Evolutionary conservation across 2,329 filamentous ascomycete genomes (phyloP), one percentile per base, ranked within the genome.

Genomic region (Colletotrichum horii): DNA sequence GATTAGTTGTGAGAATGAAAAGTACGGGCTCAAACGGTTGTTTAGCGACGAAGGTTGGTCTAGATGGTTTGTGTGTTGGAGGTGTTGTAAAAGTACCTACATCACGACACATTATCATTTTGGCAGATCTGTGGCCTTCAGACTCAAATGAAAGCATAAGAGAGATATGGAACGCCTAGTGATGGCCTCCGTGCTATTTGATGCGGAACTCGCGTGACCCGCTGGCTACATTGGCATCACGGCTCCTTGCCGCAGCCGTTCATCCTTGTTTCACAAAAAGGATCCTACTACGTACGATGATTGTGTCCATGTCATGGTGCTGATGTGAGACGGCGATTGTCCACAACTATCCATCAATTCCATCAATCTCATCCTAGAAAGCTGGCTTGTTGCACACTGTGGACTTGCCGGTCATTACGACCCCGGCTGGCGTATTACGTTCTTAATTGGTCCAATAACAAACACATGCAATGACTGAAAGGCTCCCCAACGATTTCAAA

Each of bases 11-110:
- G 19, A 48, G 5, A 48, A 48, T 6, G 38, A n/a, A 4, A 12
- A 6, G 19, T 5, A n/a, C 9, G 19, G 0, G 6, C 9, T 48
- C 2, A 6, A 5, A 48, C n/a, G 19, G 0, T 1, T n/a, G 3
- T 48, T 48, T 2, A 11, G 3, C 38, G 38, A 48, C 11, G 38
- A 4, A n/a, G 3, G 19, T 48, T n/a, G 0, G 11, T 48, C 19
- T 34, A 14, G 11, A 34, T 6, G 6, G 12, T 14, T 12, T 34
- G 32, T 34, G 30, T 12, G 8, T 28, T 6, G 28, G 11, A 34
- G 32, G 32, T 14, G 11, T 34, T 14, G 11, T 34, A 14, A 34
- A 34, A 34, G 11, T 14, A 12, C 14, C 14, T 34, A 12, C 14
- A 34, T 34, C 32, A 34, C 12, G 6, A 34, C 4, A 6, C 32